Conservation (phyloP, 495 filamentous ascomycete species). For the Lepidopterella palustris region DNA sequence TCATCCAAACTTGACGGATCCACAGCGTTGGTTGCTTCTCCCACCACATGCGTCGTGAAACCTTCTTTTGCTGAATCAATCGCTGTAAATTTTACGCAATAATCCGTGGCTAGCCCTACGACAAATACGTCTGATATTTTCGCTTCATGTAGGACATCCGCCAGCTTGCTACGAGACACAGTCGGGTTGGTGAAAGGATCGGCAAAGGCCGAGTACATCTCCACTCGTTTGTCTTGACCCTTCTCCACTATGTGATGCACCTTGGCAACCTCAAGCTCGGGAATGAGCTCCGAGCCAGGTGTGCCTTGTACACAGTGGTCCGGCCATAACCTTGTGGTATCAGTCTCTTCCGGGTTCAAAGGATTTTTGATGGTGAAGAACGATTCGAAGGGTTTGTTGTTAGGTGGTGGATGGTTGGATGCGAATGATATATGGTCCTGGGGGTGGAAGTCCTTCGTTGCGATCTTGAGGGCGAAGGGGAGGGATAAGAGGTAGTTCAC, state of each 20-base stretch:
- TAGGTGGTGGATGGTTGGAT: constrained; percentile 59
- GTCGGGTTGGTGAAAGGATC: constrained; percentile 60
- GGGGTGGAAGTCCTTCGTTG: constrained; percentile 89
- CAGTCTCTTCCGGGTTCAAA: constrained; percentile 52
- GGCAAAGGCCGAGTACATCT: constrained; percentile 90
- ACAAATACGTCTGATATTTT: constrained; percentile 72
- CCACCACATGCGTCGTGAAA: constrained; percentile 67
- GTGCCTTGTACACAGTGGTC: constrained; percentile 77
- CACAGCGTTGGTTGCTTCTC: constrained; percentile 71
- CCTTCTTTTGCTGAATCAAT: constrained; percentile 69
- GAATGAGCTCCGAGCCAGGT: constrained; percentile 64
- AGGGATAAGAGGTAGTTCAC: constrained; percentile 72
- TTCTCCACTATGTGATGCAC: constrained; percentile 68
- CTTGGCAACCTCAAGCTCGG: constrained; percentile 57
- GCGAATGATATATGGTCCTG: constrained; percentile 83
- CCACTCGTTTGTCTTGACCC: constrained; percentile 62
- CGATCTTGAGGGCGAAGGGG: constrained; percentile 67
- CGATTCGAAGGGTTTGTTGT: constrained; percentile 62
- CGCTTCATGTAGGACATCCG: constrained; percentile 46
- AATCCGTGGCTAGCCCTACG: constrained; percentile 81
- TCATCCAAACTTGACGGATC: constrained; percentile 52
- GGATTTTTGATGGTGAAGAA: constrained; percentile 58
- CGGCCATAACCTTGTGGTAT: constrained; percentile 75
- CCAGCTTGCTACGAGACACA: constrained; percentile 49
- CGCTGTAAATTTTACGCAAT: constrained; percentile 78